Evolutionary conservation across 1,139 yeast genomes (phyloP).

Genomic region (Barnettozyma hawaiiensis): DNA sequence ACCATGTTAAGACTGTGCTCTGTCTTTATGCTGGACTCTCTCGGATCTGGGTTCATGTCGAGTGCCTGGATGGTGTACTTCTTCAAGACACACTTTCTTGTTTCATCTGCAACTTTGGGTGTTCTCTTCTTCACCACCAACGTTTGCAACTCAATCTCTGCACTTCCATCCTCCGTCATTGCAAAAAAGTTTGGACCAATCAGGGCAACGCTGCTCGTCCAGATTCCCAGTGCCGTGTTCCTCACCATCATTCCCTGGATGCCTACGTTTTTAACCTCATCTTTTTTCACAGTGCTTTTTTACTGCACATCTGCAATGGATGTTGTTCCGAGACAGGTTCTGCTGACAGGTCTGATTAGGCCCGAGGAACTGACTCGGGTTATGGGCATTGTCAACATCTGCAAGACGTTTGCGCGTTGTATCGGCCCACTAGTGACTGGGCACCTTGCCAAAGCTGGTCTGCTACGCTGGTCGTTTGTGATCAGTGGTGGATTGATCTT

Average conservation of each 20-base stretch:
- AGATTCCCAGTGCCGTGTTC: constrained; percentile 70
- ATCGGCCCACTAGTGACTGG: constrained; percentile 82
- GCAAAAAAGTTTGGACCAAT: constrained; percentile 73
- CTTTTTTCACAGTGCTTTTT: constrained; percentile 27
- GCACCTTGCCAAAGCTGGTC: constrained; percentile 48
- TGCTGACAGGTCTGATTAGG: constrained; percentile 62
- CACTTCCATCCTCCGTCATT: constrained; percentile 58
- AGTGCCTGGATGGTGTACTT: constrained; percentile 84
- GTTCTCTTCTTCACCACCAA: constrained; percentile 57
- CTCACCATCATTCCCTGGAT: constrained; percentile 50
- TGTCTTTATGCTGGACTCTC: constrained; percentile 66
- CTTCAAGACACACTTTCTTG: constrained; percentile 36
- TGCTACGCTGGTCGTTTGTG: constrained; percentile 52
- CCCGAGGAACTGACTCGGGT: constrained; percentile 64
- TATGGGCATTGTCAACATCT: constrained; percentile 81
- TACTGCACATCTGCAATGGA: constrained; percentile 66
- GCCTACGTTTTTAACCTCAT: constrained; percentile 23
- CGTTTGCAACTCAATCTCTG: constrained; percentile 53
- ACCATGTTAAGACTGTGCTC: constrained; percentile 36
- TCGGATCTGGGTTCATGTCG: constrained; percentile 86
- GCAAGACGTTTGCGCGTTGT: constrained; percentile 78
- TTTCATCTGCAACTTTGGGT: constrained; percentile 36
- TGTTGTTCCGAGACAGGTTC: constrained; percentile 83
- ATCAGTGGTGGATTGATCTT: constrained; percentile 53
- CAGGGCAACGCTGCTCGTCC: constrained; percentile 67